Percentiles rank a stretch among this genome's conserved stretches.
Evolutionary conservation across 208 protist genomes (phyloP).

Genomic region (Lotmaria passim): DNA sequence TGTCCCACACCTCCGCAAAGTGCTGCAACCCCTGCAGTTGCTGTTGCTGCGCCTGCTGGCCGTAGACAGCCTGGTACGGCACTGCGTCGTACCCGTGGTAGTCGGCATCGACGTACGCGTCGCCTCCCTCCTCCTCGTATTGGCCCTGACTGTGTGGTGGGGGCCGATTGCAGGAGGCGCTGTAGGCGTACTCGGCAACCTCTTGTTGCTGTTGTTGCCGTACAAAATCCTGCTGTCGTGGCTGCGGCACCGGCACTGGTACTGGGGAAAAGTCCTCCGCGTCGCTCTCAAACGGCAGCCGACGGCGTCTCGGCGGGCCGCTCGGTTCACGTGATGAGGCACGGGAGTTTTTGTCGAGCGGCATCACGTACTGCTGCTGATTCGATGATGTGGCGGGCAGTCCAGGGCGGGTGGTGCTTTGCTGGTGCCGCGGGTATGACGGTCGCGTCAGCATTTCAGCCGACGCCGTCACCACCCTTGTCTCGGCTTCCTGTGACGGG

Average conservation of each 20-base stretch:
- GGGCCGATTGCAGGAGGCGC: neutral
- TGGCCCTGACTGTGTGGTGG: neutral
- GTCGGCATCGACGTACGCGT: neutral
- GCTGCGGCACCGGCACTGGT: neutral
- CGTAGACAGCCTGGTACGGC: neutral
- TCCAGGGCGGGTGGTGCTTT: neutral
- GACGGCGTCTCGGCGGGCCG: slow-evolving; percentile 3
- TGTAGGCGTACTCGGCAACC: neutral
- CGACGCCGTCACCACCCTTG: neutral
- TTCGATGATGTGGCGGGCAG: neutral
- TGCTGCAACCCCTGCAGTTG: neutral
- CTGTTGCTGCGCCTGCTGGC: neutral
- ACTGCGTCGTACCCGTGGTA: neutral
- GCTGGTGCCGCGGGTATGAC: neutral
- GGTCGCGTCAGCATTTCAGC: neutral
- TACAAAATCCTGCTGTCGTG: neutral
- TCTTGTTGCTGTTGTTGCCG: neutral
- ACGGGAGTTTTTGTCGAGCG: neutral
- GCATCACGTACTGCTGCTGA: slow-evolving; percentile 1
- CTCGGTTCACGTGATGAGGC: neutral
- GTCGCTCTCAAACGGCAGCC: slow-evolving; percentile 16
- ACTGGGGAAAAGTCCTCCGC: neutral
- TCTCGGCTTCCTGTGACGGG: neutral
- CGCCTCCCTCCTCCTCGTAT: neutral
- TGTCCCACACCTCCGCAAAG: neutral